Conservation (phyloP, 108 stramenopile genomes). For the Nitzschia sp. region DNA sequence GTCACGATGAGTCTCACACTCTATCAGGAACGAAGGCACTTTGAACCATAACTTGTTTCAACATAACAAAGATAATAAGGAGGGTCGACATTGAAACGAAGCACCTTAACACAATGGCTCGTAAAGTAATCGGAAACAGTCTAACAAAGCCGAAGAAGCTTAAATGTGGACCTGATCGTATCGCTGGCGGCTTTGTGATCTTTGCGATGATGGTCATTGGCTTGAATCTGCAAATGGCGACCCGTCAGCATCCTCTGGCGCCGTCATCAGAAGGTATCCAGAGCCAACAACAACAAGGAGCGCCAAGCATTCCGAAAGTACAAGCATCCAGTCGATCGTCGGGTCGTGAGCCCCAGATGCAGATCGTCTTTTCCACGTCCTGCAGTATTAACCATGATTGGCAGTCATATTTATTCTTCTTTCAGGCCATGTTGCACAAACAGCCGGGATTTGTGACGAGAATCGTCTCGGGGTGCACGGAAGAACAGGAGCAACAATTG, state of each 20-base stretch:
- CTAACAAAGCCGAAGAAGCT: background rate
- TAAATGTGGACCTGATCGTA: background rate
- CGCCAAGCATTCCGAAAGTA: background rate
- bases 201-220: background rate
- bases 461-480: slow-evolving; percentile 76
- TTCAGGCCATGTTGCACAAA: slow-evolving; percentile 54
- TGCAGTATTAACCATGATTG: slow-evolving; percentile 83
- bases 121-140: too few relatives aligned
- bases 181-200: background rate
- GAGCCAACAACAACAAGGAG: background rate
- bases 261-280: background rate
- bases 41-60: too few relatives aligned
- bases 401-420: slow-evolving; percentile 87
- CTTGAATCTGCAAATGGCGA: background rate
- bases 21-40: too few relatives aligned
- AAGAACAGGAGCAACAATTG: slow-evolving; percentile 37
- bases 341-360: slow-evolving; percentile 9
- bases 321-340: background rate
- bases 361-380: slow-evolving; percentile 73
- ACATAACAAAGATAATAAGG: too few relatives aligned
- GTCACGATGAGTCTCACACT: too few relatives aligned
- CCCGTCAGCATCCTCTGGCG: too few relatives aligned
- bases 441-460: slow-evolving; percentile 86
- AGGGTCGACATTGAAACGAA: too few relatives aligned
- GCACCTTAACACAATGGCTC: too few relatives aligned